Evolutionary conservation across 225 moss, liverwort and hornwort species (phyloP).

Genomic region (Sphagnum tenellum): DNA sequence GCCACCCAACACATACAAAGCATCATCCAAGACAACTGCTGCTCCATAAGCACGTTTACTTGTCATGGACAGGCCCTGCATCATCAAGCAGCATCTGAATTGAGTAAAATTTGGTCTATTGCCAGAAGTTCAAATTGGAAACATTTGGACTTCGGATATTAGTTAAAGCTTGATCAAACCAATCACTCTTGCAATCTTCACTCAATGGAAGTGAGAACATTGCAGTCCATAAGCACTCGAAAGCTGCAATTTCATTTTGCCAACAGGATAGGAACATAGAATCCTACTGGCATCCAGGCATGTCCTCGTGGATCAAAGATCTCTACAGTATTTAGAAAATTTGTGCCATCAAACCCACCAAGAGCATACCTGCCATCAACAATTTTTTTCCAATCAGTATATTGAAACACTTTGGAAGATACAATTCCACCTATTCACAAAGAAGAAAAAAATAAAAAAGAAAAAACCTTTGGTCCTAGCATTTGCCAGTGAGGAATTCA

Average conservation of each 20-base stretch:
- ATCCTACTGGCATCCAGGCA: slow-evolving; percentile 67
- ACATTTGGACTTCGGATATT: neutral
- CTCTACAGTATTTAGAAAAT: slow-evolving; percentile 67
- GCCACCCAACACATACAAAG: slow-evolving; percentile 72
- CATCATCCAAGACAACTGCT: slow-evolving; percentile 57
- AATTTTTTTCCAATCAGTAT: no score
- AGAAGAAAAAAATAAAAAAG: no score
- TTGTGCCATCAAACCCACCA: slow-evolving; percentile 80
- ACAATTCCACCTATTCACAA: no score
- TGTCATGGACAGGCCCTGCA: slow-evolving; percentile 64
- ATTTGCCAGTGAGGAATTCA: no score
- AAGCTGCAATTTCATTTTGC: neutral
- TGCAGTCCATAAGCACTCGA: neutral
- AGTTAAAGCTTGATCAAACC: neutral
- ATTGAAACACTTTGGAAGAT: no score
- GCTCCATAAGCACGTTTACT: slow-evolving; percentile 80
- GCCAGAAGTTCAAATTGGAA: neutral
- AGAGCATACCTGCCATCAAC: slow-evolving; percentile 61
- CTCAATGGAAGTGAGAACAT: neutral
- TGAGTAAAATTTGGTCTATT: neutral
- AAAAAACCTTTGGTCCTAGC: no score
- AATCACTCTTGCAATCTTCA: neutral
- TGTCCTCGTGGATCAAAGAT: slow-evolving; percentile 73
- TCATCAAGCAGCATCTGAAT: neutral
- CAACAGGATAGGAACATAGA: neutral